Base-by-base conservation (phyloP, 2,329 filamentous ascomycete genomes). In the Cladophialophora psammophila region DNA sequence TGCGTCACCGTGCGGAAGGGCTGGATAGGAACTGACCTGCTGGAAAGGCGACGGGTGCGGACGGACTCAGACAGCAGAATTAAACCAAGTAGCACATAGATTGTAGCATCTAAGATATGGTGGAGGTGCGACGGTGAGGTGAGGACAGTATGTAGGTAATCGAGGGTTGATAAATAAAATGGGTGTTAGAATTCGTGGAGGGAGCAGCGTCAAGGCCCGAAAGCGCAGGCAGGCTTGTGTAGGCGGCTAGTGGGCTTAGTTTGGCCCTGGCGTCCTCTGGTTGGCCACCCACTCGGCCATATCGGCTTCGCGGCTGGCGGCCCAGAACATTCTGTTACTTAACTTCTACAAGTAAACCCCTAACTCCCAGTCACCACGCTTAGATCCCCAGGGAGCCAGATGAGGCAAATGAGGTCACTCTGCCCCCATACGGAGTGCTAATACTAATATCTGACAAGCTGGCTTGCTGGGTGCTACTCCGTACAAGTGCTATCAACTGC, bases 1-100 rank as follows among this genome's bases (percentile, higher is more conserved):
- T 68, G 65, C 68, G 68, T 67, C 68, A 68, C 64, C 52, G 63
- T 35, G 59, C 57, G 64, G 65, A 53, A 68, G 57, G 40, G 56
- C 54, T 50, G 64, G 66, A 68, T 58, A 60, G 45, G 36, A 57
- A 68, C 67, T 69, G 34, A 69, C 67, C 67, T 62, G 60, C 48
- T 26, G 58, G 53, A 48, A 26, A 35, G 36, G 32, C 20, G 12
- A 53, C 31, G 53, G 62, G 38, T 58, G 52, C 34, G n/a, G 38
- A 64, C 26, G 38, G 45, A 52, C 53, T 53, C 13, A 38, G 18
- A 35, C 59, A 9, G 26, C 26, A 31, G 55, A 52, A 26, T 61
- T 34, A 61, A 32, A 34, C 12, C 59, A 32, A 26, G 59, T 54
- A 61, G 59, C 59, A 61, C 45, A 9, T 54, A 61, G 59, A 61